Conservation (phyloP, 2,329 filamentous ascomycete genomes). For the Cryphonectria nitschkei region DNA sequence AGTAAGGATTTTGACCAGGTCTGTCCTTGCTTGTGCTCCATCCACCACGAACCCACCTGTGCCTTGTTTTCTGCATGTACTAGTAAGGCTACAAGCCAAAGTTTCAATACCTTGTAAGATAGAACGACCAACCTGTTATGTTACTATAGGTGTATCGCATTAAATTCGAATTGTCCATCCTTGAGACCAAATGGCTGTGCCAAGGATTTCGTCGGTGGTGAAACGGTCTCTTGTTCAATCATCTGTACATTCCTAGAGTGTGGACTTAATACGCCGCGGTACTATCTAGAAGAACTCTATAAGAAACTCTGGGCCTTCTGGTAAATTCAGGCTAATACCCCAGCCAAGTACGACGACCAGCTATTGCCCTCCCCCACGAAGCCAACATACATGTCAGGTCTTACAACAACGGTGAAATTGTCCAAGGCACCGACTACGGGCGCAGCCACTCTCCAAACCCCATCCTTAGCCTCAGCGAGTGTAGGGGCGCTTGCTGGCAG, state of each 20-base stretch:
- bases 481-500: conserved; percentile 32
- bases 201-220: neutral
- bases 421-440: conserved; percentile 35
- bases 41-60: neutral
- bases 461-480: conserved; percentile 24
- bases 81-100: neutral
- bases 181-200: neutral
- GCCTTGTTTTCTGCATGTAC: neutral
- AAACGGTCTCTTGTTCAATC: neutral
- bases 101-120: neutral
- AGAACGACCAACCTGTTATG: neutral
- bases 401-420: conserved; percentile 40
- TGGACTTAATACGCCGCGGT: neutral
- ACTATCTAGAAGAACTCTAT: neutral
- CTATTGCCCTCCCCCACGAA: conserved; percentile 37
- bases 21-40: neutral
- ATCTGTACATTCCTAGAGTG: neutral
- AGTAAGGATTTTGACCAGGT: neutral
- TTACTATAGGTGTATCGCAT: neutral
- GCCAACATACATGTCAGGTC: conserved; percentile 48
- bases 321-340: neutral
- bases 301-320: neutral
- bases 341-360: conserved; percentile 35
- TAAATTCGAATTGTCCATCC: neutral
- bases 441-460: conserved; percentile 37